Conservation (phyloP, 2,329 filamentous ascomycete genomes). For the Setomelanomma holmii region DNA sequence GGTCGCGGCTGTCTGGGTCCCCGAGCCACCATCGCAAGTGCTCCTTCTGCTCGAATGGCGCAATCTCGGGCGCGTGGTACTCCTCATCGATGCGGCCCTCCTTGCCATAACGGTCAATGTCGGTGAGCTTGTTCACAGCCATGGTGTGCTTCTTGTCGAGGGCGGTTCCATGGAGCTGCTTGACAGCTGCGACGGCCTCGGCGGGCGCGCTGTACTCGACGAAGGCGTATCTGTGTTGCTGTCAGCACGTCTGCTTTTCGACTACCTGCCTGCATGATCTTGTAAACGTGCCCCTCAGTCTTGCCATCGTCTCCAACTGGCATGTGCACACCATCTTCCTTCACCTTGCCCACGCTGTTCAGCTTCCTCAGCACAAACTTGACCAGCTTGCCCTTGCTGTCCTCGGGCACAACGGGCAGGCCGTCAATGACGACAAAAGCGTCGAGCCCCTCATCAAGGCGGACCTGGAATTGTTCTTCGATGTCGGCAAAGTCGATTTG, state of each 20-base stretch:
- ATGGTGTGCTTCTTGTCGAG: conserved; percentile 98
- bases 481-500: conserved; percentile 96
- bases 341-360: conserved; percentile 81
- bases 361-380: conserved; percentile 97
- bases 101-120: conserved; percentile 93
- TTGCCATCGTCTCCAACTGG: conserved; percentile 86
- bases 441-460: conserved; percentile 93
- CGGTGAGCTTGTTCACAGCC: conserved; percentile 96
- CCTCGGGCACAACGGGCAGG: conserved; percentile 85
- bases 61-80: conserved; percentile 81
- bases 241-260: conserved; percentile 24
- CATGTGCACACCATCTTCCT: conserved; percentile 91
- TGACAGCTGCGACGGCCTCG: conserved; percentile 88
- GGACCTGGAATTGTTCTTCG: conserved; percentile 92
- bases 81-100: conserved; percentile 94
- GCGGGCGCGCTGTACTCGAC: conserved; percentile 92
- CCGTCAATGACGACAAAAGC: conserved; percentile 97
- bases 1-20: conserved; percentile 87
- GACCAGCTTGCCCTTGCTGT: conserved; percentile 90
- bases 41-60: conserved; percentile 89
- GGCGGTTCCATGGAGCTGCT: conserved; percentile 82
- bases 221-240: conserved; percentile 79
- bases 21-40: conserved; percentile 93
- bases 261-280: conserved; percentile 5
- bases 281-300: conserved; percentile 75